A percentile compares a stretch with the other conserved stretches of the same genome.
phyloP scores from a whole-genome alignment of 345 rosid species.

The Physaria fendleri region DNA sequence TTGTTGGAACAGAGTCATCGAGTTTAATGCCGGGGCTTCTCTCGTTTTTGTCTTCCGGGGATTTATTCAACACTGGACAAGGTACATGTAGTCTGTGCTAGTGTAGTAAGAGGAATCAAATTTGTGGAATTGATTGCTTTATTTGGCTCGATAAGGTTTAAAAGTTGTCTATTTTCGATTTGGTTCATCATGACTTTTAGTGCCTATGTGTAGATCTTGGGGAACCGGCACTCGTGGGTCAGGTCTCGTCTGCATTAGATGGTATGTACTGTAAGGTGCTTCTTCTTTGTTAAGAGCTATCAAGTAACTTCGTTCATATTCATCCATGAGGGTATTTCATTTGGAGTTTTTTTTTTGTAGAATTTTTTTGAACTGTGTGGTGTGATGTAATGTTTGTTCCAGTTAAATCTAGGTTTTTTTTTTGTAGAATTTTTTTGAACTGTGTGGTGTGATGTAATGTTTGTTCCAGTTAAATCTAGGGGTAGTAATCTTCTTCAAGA shows the following conservation, averaged over 20 bases:
- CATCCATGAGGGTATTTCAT: neutral
- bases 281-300: neutral
- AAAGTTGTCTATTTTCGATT: neutral
- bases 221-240: neutral
- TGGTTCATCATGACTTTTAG: neutral
- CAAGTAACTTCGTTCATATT: neutral
- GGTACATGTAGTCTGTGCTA: neutral
- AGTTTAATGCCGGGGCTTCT: neutral
- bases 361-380: neutral
- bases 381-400: neutral
- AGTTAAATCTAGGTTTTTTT: neutral
- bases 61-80: slow-evolving; percentile 1
- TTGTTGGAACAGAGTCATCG: neutral
- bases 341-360: too few relatives aligned
- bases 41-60: neutral
- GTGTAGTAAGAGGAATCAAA: too few relatives aligned
- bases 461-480: neutral
- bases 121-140: neutral
- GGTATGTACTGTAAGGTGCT: neutral
- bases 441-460: neutral
- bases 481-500: neutral
- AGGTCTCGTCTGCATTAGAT: slow-evolving; percentile 11
- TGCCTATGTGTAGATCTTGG: slow-evolving; percentile 9
- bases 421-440: too few relatives aligned
- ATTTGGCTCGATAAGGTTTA: neutral